These are phyloP conservation scores for Aurantiochytrium sp. DNA, from an alignment of 108 stramenopile species.

Conservation along the genomic window DNA sequence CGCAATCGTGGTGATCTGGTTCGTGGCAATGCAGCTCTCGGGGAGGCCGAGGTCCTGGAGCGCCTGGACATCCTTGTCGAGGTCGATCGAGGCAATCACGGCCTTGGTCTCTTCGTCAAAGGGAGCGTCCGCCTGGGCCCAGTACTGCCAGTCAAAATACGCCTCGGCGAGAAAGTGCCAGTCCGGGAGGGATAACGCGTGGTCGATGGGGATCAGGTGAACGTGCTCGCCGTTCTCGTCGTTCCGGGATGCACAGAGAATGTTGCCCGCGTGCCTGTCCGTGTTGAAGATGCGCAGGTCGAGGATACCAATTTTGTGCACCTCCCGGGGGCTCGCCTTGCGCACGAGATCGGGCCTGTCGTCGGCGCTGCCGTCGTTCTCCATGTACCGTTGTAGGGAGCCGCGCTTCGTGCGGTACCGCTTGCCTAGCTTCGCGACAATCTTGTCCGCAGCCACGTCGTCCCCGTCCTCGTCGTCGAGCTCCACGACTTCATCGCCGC, in stretches of 20 bases:
- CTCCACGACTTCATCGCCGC: neutral
- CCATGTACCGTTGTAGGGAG: neutral
- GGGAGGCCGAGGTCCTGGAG: conserved; percentile 19
- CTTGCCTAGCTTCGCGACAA: neutral
- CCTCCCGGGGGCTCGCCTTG: neutral
- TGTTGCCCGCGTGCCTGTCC: neutral
- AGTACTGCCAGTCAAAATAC: conserved; percentile 22
- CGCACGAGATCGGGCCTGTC: neutral
- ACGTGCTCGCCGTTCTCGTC: neutral
- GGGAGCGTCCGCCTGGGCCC: neutral
- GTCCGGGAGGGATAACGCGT: neutral
- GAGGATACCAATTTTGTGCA: conserved; percentile 22
- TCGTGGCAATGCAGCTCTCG: conserved; percentile 15
- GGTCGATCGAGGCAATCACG: conserved; percentile 14
- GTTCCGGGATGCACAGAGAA: neutral
- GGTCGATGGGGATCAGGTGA: conserved; percentile 6
- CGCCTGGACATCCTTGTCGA: neutral
- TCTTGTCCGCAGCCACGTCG: neutral
- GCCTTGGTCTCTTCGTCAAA: neutral
- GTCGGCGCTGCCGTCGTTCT: neutral
- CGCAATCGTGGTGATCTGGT: neutral
- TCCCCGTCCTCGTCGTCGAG: neutral
- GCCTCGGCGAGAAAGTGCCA: conserved; percentile 27
- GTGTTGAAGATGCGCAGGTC: neutral
- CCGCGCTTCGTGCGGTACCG: neutral